phyloP scores from a whole-genome alignment of 331 rosid genomes.

The Arachis monticola region DNA sequence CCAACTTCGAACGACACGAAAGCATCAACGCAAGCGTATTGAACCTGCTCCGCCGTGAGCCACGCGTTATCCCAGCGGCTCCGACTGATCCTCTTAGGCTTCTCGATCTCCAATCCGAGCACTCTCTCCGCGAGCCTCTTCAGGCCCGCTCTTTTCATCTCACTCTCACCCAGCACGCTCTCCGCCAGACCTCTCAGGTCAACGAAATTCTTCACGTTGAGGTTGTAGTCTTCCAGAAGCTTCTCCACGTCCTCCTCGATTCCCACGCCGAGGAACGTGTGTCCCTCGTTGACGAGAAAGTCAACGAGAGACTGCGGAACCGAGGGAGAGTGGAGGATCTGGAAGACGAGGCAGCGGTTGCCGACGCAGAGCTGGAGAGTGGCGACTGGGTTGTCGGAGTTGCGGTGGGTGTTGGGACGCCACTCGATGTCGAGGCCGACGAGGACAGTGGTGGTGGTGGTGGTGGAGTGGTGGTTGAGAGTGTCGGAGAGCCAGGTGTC shows the following conservation, averaged over 20 bases:
- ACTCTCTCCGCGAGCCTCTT: background rate
- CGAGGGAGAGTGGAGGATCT: constrained; percentile 43
- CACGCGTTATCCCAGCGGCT: background rate
- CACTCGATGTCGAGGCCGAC: constrained; percentile 82
- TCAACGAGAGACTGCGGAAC: constrained; percentile 45
- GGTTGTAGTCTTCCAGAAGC: constrained; percentile 40
- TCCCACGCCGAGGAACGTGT: constrained; percentile 67
- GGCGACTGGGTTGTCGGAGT: constrained; percentile 47
- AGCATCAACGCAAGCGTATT: constrained; percentile 19
- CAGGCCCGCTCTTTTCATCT: background rate
- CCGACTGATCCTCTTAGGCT: background rate
- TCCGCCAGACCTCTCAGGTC: constrained; percentile 55
- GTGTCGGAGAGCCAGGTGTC: constrained; percentile 55
- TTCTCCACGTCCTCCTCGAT: constrained; percentile 60
- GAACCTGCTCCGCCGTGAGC: background rate
- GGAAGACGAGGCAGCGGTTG: constrained; percentile 65
- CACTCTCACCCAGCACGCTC: constrained; percentile 15
- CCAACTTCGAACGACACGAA: constrained; percentile 12
- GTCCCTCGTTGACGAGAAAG: constrained; percentile 38
- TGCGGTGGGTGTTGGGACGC: constrained; percentile 62
- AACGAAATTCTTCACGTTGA: constrained; percentile 40
- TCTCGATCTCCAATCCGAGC: background rate
- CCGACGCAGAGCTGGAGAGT: constrained; percentile 65
- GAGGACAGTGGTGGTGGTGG: background rate
- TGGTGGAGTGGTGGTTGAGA: constrained; percentile 1